Base-by-base conservation (phyloP, 768 basidiomycete genomes). In the Leccinum subgranulosum region DNA sequence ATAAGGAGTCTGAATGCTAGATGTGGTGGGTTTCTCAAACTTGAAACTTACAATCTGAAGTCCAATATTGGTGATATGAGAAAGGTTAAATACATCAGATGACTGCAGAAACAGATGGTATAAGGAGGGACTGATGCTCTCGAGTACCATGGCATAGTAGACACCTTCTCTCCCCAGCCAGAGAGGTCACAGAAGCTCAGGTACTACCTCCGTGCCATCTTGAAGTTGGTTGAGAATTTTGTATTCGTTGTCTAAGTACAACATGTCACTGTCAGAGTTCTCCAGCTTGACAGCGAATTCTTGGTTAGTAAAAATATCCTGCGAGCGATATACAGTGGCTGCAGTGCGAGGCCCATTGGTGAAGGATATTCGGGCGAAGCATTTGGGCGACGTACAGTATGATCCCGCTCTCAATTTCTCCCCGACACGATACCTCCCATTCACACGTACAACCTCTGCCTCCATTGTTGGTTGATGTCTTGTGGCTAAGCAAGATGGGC, bases 101-200 rank as follows among this genome's bases (percentile, higher is more conserved):
- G 36, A 39, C 10, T 12, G 12, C 36, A 14, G 36, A 15, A 39
- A 12, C 14, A 39, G 14, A 6, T n/a, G 10, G 14, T 39, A 8
- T n/a, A 45, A 45, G 8, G 43, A 58, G 21, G 57, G 53, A 1
- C 57, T 21, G 17, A 58, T 51, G 48, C 23, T 50, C 19, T 58
- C 21, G 1, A 58, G 45, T 25, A 49, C 51, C 21, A 58, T 25
- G 7, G 50, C 56, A 46, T 10, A 4, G 45, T 52, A 52, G 23
- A 7, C 9, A 34, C 31, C 21, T 10, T 57, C 56, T 39, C 29
- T 45, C 17, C 56, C 56, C 2, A 57, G 28, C 50, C 56, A 57
- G 3, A 52, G 2, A 3, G 10, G 12, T 39, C 11, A 23, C 0
- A 31, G 56, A 3, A 57, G 14, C 3, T 50, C 56, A 41, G 17